Percentiles rank a stretch among this genome's conserved stretches.
Conservation (phyloP, 331 rosid genomes). For the Quercus lobata region DNA sequence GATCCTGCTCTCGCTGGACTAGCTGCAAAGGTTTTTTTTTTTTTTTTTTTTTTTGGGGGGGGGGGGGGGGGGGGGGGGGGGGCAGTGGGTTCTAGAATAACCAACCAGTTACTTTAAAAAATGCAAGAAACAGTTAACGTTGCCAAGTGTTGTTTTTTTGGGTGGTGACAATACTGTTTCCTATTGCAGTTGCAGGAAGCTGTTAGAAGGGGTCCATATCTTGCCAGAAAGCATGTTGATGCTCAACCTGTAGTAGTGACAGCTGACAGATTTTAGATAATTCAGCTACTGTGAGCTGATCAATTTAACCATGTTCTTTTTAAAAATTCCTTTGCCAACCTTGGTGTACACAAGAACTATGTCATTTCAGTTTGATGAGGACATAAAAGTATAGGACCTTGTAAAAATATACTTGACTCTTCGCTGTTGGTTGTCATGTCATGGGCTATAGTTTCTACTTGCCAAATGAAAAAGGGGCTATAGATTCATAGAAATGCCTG, state of each 20-base stretch:
- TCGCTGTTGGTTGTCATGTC: not conserved
- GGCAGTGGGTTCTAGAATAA: not conserved
- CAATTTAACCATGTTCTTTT: not conserved
- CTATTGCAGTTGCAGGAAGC: conserved; percentile 72
- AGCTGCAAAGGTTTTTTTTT: conserved; percentile 55
- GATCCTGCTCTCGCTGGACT: conserved; percentile 57
- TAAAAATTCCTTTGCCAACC: not conserved
- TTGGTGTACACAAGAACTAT: not conserved
- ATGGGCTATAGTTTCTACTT: not conserved
- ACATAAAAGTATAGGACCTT: not conserved
- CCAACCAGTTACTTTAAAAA: not conserved
- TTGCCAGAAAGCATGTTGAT: conserved; percentile 42
- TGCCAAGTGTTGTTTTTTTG: not conserved
- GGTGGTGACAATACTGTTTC: not conserved
- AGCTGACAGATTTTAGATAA: conserved; percentile 72
- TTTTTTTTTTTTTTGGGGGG: not conserved
- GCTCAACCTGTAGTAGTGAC: conserved; percentile 77
- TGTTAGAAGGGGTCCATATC: conserved; percentile 74
- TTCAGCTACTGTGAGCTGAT: not conserved
- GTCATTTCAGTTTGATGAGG: not conserved
- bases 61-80: not conserved
- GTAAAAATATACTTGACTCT: not conserved
- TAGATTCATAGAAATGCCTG: not conserved
- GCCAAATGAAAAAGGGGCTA: not conserved
- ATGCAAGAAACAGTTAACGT: not conserved